These are phyloP conservation scores for Stagonosporopsis rhizophila DNA, from an alignment of 2,329 filamentous ascomycete genomes.

Conservation along the genomic window DNA sequence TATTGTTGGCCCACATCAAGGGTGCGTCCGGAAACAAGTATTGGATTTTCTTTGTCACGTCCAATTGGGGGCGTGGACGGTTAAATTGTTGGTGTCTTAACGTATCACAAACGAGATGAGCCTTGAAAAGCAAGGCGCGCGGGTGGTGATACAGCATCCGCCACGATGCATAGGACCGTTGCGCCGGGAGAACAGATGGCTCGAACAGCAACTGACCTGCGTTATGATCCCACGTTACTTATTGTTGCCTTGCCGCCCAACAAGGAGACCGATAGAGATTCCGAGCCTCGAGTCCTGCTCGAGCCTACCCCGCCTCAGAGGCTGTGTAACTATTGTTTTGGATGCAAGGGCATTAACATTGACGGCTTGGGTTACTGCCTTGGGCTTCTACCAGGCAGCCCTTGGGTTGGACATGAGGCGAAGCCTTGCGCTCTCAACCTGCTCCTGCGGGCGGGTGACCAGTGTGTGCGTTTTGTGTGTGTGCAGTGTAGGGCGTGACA, in stretches of 20 bases:
- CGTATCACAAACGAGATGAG: conserved; percentile 20
- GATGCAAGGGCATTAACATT: not conserved
- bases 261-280: conserved; percentile 2
- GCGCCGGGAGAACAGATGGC: conserved; percentile 23
- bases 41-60: conserved; percentile 11
- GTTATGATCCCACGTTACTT: conserved; percentile 20
- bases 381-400: conserved; percentile 3
- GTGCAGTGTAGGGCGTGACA: not conserved
- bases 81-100: conserved; percentile 2
- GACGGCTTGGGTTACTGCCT: not conserved
- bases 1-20: not conserved
- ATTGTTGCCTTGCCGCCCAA: conserved; percentile 20
- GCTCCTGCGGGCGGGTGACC: conserved; percentile 14
- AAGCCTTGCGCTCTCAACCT: not conserved
- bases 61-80: conserved; percentile 6
- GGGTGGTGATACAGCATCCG: conserved; percentile 19
- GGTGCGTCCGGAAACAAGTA: conserved; percentile 6
- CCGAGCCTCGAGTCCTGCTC: conserved; percentile 6
- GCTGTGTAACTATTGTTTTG: conserved; percentile 11
- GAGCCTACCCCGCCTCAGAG: conserved; percentile 11
- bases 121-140: conserved; percentile 15
- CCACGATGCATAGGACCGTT: conserved; percentile 18
- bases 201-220: conserved; percentile 22
- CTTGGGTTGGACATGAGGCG: not conserved
- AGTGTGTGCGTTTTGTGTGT: not conserved